A percentile compares a stretch with the other conserved stretches of the same genome.
Conservation (phyloP, 2,329 filamentous ascomycete genomes). For the Hypocrella siamensis region DNA sequence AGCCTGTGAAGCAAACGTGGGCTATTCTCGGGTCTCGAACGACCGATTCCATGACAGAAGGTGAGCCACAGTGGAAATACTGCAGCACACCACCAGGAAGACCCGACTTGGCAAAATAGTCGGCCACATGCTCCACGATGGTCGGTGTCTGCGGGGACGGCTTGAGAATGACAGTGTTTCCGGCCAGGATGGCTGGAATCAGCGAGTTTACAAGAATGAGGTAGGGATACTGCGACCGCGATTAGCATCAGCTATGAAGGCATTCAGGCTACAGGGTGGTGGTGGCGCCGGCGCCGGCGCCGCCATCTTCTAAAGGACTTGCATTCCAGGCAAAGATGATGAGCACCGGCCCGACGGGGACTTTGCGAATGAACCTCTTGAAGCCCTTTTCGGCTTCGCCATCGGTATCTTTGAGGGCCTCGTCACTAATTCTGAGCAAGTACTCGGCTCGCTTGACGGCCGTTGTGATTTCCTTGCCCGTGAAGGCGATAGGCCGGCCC, state of each 20-base stretch:
- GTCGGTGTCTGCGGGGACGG: conserved; percentile 92
- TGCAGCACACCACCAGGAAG: conserved; percentile 74
- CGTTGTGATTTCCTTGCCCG: conserved; percentile 68
- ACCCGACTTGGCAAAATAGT: conserved; percentile 65
- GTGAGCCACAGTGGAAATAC: conserved; percentile 80
- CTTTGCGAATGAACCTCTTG: conserved; percentile 77
- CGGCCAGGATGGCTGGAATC: conserved; percentile 77
- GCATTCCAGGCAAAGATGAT: conserved; percentile 96
- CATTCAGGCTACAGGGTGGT: too few relatives aligned
- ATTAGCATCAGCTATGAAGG: too few relatives aligned
- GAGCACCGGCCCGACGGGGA: conserved; percentile 74
- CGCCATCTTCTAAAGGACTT: too few relatives aligned
- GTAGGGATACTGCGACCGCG: conserved; percentile 62
- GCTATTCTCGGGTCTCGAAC: conserved; percentile 63
- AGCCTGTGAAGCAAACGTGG: conserved; percentile 85
- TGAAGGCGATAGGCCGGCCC: conserved; percentile 83
- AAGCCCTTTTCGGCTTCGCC: conserved; percentile 80
- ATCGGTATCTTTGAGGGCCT: conserved; percentile 62
- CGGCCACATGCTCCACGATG: conserved; percentile 67
- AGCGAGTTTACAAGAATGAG: conserved; percentile 85
- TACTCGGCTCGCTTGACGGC: conserved; percentile 78
- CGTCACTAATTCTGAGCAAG: conserved; percentile 66
- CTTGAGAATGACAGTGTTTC: conserved; percentile 86
- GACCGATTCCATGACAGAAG: conserved; percentile 59
- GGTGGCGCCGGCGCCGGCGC: too few relatives aligned